Evolutionary conservation across 352 stramenopile genomes (phyloP), one percentile per base, ranked within the genome.

Genomic region (Phytophthora tubulina): DNA sequence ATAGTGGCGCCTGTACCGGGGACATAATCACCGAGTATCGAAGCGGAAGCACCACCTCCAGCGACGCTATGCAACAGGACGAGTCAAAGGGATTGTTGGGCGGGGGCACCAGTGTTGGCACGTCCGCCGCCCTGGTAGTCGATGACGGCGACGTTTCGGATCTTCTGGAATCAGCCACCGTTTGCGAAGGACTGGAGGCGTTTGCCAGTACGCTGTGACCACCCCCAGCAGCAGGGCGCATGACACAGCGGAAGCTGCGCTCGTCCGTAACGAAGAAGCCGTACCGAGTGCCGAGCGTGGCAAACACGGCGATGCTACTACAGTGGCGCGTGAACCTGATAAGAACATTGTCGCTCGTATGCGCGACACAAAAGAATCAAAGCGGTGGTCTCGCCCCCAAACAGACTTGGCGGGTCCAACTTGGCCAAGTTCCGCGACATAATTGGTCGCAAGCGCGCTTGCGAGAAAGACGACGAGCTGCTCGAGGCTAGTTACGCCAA

Each of bases 211-310:
- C 35, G 8, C 35, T 35, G 2, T 17, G 35, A 44, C 35, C n/a
- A 10, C 21, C 35, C 3, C 51, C 62, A 70, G 7, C 21, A 21
- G 7, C 78, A 84, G 27, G 73, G 79, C 39, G 49, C 58, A n/a
- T 3, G 10, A 46, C 41, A 5, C 41, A 46, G 14, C 41, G 8
- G 9, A 7, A 46, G 41, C 41, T 46, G 4, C 41, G 41, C 14
- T 46, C 41, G 9, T 7, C 41, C 9, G 4, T 11, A 13, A 11
- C 36, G 7, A 41, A 41, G 21, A 21, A 21, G 21, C 1, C 21
- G 1, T 21, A 1, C 21, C 21, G 21, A 21, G 21, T 21, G 21
- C 21, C 21, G 21, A 21, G 21, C 21, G 21, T 21, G 21, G 21
- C 21, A 21, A 1, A 21, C 1, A 21, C 21, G 21, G 21, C 36